Base-by-base conservation (phyloP, 2,329 filamentous ascomycete species). In the Chaetothyriales sp. region DNA sequence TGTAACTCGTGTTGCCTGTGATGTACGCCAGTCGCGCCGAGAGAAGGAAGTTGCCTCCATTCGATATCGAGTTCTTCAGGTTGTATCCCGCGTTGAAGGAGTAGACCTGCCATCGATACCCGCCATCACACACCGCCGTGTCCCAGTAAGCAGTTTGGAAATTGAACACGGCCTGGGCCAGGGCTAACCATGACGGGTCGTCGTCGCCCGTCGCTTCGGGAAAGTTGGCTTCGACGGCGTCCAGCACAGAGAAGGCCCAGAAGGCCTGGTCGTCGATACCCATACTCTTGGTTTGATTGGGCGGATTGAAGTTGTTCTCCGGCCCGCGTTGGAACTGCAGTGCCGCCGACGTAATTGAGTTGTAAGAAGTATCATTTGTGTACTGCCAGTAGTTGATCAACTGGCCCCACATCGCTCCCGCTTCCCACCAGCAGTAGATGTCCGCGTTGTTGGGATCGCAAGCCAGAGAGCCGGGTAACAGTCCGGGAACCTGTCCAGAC, bases 61-160 rank as follows among this genome's bases (percentile, higher is more conserved):
- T 79, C n/a, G 74, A 76, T 53, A 80, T 73, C 10, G 72, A 70
- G 58, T 80, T 80, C 58, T 79, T 79, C 58, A 76, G 77, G 50
- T 69, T 67, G 58, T 73, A 80, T 6, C 86, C 86, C 51, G 75
- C 78, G 69, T 89, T 88, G 69, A 82, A 85, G 9, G 77, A 74
- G 69, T 83, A 89, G 53, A 94, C 85, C 69, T 94, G 87, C 88
- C 88, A 94, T 56, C 84, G 79, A 56, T 94, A 69, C 6, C 88
- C 88, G 47, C 88, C 88, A 33, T 70, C 73, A 66, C 88, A 94
- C 0, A 72, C 74, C 0, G 67, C 62, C 2, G 68, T 68, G 59
- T 92, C 82, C 83, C 86, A 90, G 18, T 86, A 77, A n/a, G 67
- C 66, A 1, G 77, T 78, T 62, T 88, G 87, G 51, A 84, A 81